A percentile compares a stretch with the other conserved stretches of the same genome.
Conservation (phyloP, 805 yeast species). For the Metschnikowia peoriensis region DNA sequence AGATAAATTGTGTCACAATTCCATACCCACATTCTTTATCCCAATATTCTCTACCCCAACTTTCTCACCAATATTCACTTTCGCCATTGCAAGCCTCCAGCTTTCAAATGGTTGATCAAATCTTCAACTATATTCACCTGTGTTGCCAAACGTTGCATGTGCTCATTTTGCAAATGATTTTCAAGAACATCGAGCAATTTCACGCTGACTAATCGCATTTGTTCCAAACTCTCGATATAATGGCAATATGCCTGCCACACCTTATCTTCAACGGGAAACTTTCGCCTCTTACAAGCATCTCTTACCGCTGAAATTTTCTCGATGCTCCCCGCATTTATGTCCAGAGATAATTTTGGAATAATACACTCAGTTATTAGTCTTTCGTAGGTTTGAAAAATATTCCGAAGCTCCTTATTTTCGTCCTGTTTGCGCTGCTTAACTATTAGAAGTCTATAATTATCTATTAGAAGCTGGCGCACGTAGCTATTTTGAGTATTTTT, state of each 20-base stretch:
- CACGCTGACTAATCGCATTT: background rate
- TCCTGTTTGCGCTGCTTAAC: slow-evolving; percentile 19
- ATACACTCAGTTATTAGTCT: slow-evolving; percentile 24
- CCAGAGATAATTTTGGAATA: slow-evolving; percentile 29
- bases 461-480: slow-evolving; percentile 25
- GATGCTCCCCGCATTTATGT: slow-evolving; percentile 12
- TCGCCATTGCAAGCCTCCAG: background rate
- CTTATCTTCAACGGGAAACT: slow-evolving; percentile 4
- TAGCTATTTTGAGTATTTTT: slow-evolving; percentile 14
- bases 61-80: too few species aligned
- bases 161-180: slow-evolving; percentile 6
- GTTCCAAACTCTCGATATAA: slow-evolving; percentile 11
- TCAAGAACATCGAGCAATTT: slow-evolving; percentile 5
- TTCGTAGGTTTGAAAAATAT: slow-evolving; percentile 30
- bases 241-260: slow-evolving; percentile 14
- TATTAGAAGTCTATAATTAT: slow-evolving; percentile 25
- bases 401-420: slow-evolving; percentile 25
- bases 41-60: too few species aligned
- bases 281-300: background rate
- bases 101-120: slow-evolving; percentile 1
- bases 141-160: slow-evolving; percentile 11
- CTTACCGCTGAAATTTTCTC: slow-evolving; percentile 1
- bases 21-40: too few species aligned
- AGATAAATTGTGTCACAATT: too few species aligned
- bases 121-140: slow-evolving; percentile 14